phyloP scores from a whole-genome alignment of 2,329 filamentous ascomycete species.

The Aspergillus ibericus region DNA sequence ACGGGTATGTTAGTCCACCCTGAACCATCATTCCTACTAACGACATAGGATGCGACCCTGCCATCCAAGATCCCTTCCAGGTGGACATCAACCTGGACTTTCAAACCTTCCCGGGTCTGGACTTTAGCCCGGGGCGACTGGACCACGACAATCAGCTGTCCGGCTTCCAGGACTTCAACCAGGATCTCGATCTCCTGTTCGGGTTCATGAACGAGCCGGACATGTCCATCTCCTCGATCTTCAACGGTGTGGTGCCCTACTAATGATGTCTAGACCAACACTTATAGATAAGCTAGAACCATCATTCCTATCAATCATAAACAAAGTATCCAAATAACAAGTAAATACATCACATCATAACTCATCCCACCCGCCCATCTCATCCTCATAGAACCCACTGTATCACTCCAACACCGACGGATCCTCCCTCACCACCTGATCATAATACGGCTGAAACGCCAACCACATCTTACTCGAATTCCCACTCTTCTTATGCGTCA shows the following conservation, averaged over 20 bases:
- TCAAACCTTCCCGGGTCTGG: neutral
- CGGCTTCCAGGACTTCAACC: constrained; percentile 4
- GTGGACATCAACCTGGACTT: constrained; percentile 1
- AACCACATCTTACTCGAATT: constrained; percentile 14
- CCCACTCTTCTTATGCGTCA: constrained; percentile 10
- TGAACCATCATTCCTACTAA: neutral
- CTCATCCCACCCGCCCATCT: neutral
- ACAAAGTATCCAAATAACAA: neutral
- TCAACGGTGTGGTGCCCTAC: neutral
- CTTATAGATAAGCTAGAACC: neutral
- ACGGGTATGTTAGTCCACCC: neutral
- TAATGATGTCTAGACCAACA: too few species aligned
- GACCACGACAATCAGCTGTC: neutral
- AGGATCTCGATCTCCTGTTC: constrained; percentile 9
- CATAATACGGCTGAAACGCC: constrained; percentile 17
- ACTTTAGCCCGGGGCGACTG: neutral
- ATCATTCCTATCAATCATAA: neutral
- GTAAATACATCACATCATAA: neutral
- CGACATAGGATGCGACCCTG: neutral
- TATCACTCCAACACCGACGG: neutral
- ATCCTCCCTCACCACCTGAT: constrained; percentile 10
- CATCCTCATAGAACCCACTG: too few species aligned
- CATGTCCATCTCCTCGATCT: neutral
- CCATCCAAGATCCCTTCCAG: neutral
- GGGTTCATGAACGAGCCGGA: constrained; percentile 12